These are phyloP conservation scores for Phalaenopsis equestris DNA, from an alignment of 106 monocot species.

Conservation along the genomic window DNA sequence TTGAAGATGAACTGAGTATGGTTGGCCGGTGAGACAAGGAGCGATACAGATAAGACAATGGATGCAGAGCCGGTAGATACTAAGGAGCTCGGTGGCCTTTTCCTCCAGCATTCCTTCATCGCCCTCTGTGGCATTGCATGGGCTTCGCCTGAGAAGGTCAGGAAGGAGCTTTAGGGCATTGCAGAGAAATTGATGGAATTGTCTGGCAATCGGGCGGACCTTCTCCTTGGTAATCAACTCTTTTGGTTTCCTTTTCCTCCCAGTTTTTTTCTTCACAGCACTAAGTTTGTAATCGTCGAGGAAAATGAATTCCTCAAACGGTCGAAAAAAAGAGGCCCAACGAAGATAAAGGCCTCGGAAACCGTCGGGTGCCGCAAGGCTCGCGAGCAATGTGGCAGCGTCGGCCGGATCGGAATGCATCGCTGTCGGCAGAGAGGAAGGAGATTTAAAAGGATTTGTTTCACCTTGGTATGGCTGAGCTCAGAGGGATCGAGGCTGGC, in stretches of 20 bases:
- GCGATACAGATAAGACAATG: constrained; percentile 51
- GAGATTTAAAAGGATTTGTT: constrained; percentile 28
- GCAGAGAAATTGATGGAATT: constrained; percentile 56
- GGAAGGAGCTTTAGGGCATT: constrained; percentile 42
- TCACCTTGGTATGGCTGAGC: constrained; percentile 29
- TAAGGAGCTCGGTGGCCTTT: constrained; percentile 27
- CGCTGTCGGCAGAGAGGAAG: constrained; percentile 8
- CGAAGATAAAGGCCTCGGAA: constrained; percentile 18
- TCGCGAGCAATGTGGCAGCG: neutral
- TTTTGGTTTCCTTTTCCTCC: constrained; percentile 16
- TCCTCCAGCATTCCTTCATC: constrained; percentile 6
- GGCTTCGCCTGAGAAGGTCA: constrained; percentile 17
- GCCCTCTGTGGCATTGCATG: neutral
- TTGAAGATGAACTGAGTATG: constrained; percentile 47
- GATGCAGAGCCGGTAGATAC: constrained; percentile 36
- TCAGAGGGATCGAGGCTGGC: constrained; percentile 62
- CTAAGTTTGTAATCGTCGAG: constrained; percentile 18
- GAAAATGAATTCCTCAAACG: constrained; percentile 27
- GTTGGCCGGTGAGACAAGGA: constrained; percentile 46
- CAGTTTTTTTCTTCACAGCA: neutral
- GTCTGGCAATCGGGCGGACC: constrained; percentile 50
- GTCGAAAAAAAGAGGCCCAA: constrained; percentile 30
- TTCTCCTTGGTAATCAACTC: neutral
- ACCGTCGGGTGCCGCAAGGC: neutral
- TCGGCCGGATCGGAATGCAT: neutral